These are phyloP conservation scores for Elaeis oleifera DNA, from an alignment of 202 grass and related monocot species.

Conservation along the genomic window DNA sequence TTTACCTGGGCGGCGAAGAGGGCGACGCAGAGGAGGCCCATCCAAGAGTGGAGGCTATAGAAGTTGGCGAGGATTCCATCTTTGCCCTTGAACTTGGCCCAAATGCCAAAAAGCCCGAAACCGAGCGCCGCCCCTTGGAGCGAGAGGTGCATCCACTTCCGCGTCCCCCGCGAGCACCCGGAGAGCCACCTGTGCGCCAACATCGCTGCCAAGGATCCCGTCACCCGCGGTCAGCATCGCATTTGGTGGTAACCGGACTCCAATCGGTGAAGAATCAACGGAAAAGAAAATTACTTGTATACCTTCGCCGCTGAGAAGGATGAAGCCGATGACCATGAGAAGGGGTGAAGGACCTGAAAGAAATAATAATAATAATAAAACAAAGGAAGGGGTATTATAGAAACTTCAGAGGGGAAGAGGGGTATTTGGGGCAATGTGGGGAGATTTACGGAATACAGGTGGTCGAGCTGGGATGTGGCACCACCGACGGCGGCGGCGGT, in stretches of 20 bases:
- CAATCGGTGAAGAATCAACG: background rate
- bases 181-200: constrained; percentile 52
- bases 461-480: background rate
- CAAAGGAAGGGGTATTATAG: too few relatives aligned
- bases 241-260: background rate
- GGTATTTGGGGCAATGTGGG: too few relatives aligned
- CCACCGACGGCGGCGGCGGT: background rate
- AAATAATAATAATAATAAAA: too few relatives aligned
- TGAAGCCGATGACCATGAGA: constrained; percentile 79
- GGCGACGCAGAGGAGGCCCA: too few relatives aligned
- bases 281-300: constrained; percentile 2
- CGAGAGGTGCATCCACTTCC: constrained; percentile 44
- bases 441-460: constrained; percentile 2
- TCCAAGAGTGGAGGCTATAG: too few relatives aligned
- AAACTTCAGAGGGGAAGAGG: too few relatives aligned
- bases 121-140: constrained; percentile 50
- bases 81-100: constrained; percentile 24
- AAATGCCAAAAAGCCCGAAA: constrained; percentile 60
- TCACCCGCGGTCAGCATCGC: background rate
- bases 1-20: too few relatives aligned
- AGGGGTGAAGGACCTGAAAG: constrained; percentile 34
- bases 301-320: constrained; percentile 81
- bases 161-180: constrained; percentile 36
- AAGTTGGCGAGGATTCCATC: too few relatives aligned
- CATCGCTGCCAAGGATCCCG: constrained; percentile 36